phyloP scores from a whole-genome alignment of 345 rosid species.

The Anastatica hierochuntica region DNA sequence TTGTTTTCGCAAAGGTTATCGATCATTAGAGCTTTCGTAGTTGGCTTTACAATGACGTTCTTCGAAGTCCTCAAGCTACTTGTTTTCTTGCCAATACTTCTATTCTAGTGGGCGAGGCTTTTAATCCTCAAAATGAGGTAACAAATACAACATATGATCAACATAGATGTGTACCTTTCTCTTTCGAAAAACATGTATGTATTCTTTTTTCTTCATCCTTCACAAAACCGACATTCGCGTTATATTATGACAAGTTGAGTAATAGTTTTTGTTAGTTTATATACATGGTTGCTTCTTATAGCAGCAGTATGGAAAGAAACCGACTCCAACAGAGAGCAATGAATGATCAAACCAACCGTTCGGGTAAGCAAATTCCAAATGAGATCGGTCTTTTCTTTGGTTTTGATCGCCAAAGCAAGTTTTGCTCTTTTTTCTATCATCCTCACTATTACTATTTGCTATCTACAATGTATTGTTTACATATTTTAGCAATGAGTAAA shows the following conservation, averaged over 20 bases:
- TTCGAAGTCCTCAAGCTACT: conserved; percentile 71
- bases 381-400: too few species aligned
- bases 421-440: too few species aligned
- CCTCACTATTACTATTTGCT: too few species aligned
- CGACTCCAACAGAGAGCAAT: conserved; percentile 37
- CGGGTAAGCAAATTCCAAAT: not conserved
- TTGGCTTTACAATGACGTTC: conserved; percentile 76
- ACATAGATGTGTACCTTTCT: conserved; percentile 83
- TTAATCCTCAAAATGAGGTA: conserved; percentile 74
- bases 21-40: conserved; percentile 55
- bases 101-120: conserved; percentile 79
- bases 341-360: conserved; percentile 12
- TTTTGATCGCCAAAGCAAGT: conserved; percentile 11
- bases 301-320: conserved; percentile 58
- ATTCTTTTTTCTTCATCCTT: not conserved
- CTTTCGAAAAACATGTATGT: conserved; percentile 70
- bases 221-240: not conserved
- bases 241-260: not conserved
- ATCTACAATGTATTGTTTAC: too few species aligned
- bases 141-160: conserved; percentile 91
- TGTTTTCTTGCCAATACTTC: conserved; percentile 96
- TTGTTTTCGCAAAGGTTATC: conserved; percentile 41
- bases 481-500: too few species aligned
- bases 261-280: not conserved
- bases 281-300: conserved; percentile 11